Evolutionary conservation across 2,329 filamentous ascomycete genomes (phyloP).

Genomic region (Bipolaris bicolor): DNA sequence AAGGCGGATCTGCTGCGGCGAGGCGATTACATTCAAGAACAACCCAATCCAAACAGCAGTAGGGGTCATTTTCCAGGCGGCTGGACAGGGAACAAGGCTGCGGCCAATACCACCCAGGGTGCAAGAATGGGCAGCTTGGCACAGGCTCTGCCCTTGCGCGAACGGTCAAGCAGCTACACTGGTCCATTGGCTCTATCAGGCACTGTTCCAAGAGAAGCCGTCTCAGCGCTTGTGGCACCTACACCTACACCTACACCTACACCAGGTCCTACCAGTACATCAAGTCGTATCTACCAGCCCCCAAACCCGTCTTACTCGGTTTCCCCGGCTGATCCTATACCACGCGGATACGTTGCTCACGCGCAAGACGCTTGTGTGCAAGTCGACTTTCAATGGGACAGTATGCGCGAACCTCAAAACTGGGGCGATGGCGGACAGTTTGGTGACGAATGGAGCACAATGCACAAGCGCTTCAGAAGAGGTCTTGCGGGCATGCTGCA

Average conservation of each 20-base stretch:
- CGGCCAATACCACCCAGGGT: constrained; percentile 20
- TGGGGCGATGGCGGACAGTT: constrained; percentile 90
- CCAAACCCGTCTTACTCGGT: constrained; percentile 85
- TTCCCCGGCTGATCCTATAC: constrained; percentile 79
- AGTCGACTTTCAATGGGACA: constrained; percentile 97
- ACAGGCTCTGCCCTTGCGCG: constrained; percentile 50
- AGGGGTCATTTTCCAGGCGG: constrained; percentile 61
- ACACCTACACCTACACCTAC: constrained; percentile 16
- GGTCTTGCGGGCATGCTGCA: constrained; percentile 79
- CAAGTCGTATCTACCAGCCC: constrained; percentile 65
- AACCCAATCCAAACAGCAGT: constrained; percentile 46
- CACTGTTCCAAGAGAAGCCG: constrained; percentile 37
- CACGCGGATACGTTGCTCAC: constrained; percentile 85
- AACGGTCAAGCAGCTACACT: constrained; percentile 55
- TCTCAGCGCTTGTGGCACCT: constrained; percentile 17
- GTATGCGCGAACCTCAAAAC: constrained; percentile 74
- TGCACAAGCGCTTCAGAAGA: constrained; percentile 87
- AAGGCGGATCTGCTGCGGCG: constrained; percentile 84
- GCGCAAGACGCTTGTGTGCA: constrained; percentile 84
- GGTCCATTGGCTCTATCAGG: constrained; percentile 25
- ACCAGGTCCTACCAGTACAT: constrained; percentile 22
- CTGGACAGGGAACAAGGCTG: constrained; percentile 55
- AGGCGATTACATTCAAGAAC: constrained; percentile 66
- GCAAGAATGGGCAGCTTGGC: constrained; percentile 45
- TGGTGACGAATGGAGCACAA: constrained; percentile 92